These are phyloP conservation scores for Coniella lustricola DNA, from an alignment of 2,329 filamentous ascomycete genomes.

Conservation along the genomic window DNA sequence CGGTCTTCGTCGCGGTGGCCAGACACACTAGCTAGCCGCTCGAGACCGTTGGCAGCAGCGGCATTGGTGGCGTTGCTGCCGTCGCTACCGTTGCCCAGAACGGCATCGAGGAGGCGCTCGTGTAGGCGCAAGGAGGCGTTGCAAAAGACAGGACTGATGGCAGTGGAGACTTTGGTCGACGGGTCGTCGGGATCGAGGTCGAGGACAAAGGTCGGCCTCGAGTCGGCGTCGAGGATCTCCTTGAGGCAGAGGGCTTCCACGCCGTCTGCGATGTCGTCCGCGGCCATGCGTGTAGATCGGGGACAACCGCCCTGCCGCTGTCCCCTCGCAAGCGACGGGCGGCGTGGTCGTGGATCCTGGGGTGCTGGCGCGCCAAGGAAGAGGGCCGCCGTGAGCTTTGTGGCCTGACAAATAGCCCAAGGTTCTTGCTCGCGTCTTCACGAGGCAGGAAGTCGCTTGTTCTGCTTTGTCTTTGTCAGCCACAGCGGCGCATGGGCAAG, in stretches of 20 bases:
- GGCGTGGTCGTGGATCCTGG: background rate
- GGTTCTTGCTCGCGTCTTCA: too few species aligned
- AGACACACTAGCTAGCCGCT: too few species aligned
- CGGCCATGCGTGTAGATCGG: conserved; percentile 4
- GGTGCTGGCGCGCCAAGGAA: background rate
- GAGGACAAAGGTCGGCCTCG: conserved; percentile 31
- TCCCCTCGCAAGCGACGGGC: conserved; percentile 7
- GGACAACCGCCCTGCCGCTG: background rate
- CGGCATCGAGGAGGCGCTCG: conserved; percentile 26
- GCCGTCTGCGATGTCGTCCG: conserved; percentile 13
- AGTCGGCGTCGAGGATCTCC: conserved; percentile 30
- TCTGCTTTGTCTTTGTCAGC: background rate
- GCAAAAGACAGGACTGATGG: conserved; percentile 29
- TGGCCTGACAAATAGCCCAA: too few species aligned
- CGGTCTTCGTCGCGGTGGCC: background rate
- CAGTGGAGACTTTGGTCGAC: conserved; percentile 13
- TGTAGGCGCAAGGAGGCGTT: conserved; percentile 28
- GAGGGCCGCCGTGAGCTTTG: too few species aligned
- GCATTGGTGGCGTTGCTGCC: background rate
- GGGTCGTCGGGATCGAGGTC: conserved; percentile 31
- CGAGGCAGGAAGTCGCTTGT: too few species aligned
- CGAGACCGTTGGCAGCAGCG: too few species aligned
- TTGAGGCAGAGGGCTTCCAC: conserved; percentile 20
- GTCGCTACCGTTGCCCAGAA: conserved; percentile 14
- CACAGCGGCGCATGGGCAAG: too few species aligned